A percentile compares a stretch with the other conserved stretches of the same genome.
phyloP scores from a whole-genome alignment of 805 yeast genomes.

The Ogataea salicorniae region DNA sequence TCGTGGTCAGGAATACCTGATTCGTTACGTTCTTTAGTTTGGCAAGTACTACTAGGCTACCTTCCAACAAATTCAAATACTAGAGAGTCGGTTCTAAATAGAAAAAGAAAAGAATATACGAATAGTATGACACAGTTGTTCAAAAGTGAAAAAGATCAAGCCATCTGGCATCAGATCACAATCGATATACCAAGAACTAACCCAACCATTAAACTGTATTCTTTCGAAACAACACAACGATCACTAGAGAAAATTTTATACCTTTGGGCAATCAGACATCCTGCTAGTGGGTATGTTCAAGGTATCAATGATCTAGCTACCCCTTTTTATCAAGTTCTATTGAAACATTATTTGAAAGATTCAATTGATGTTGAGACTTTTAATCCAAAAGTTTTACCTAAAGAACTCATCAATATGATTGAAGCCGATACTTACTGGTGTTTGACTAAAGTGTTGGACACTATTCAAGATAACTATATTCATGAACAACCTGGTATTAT shows the following conservation, averaged over 20 bases:
- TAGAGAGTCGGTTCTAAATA: conserved; percentile 58
- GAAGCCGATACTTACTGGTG: conserved; percentile 99
- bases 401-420: conserved; percentile 56
- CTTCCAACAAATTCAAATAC: conserved; percentile 80
- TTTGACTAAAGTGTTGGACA: conserved; percentile 81
- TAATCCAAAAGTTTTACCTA: conserved; percentile 59
- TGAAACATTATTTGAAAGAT: conserved; percentile 56
- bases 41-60: conserved; percentile 90
- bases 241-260: conserved; percentile 78
- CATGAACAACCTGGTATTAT: conserved; percentile 98
- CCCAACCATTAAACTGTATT: conserved; percentile 73
- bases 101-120: conserved; percentile 81
- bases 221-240: conserved; percentile 63
- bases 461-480: conserved; percentile 93
- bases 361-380: conserved; percentile 46
- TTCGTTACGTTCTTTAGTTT: conserved; percentile 71
- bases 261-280: conserved; percentile 94
- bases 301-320: conserved; percentile 94
- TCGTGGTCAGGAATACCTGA: conserved; percentile 95
- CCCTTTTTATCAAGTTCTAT: conserved; percentile 85
- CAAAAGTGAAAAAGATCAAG: conserved; percentile 55
- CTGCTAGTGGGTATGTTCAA: conserved; percentile 97
- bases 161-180: conserved; percentile 91
- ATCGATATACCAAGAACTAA: conserved; percentile 94
- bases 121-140: conserved; percentile 71